Evolutionary conservation across 768 basidiomycete genomes (phyloP).

Genomic region (Agaricus subrufescens): DNA sequence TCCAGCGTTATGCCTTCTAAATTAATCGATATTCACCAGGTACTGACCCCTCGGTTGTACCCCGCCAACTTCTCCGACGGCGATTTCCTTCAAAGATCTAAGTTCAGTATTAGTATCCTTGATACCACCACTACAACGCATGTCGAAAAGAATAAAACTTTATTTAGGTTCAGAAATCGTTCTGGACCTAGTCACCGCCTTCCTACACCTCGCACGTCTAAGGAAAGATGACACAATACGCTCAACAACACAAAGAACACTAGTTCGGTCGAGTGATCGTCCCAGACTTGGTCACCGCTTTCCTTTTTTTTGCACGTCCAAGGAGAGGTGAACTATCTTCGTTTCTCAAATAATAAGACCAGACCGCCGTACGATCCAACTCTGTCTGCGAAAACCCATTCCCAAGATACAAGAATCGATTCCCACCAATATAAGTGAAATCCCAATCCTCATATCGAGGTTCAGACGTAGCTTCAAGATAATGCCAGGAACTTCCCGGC

Average conservation of each 20-base stretch:
- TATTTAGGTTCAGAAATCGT: no score
- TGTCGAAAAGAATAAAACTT: no score
- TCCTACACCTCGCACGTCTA: no score
- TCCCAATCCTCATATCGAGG: slow-evolving; percentile 27
- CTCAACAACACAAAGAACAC: no score
- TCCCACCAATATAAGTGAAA: slow-evolving; percentile 21
- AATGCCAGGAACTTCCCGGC: slow-evolving; percentile 27
- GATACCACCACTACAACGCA: neutral
- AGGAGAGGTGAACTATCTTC: slow-evolving; percentile 16
- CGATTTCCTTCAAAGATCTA: neutral
- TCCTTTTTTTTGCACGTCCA: slow-evolving; percentile 13
- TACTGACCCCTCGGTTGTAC: slow-evolving; percentile 1
- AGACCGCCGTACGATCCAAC: slow-evolving; percentile 22
- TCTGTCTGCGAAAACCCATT: slow-evolving; percentile 27
- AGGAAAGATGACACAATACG: neutral
- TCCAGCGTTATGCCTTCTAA: slow-evolving; percentile 1
- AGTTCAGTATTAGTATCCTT: neutral
- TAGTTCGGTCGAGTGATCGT: neutral
- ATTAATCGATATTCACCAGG: neutral
- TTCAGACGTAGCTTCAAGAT: slow-evolving; percentile 23
- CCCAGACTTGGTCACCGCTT: slow-evolving; percentile 3
- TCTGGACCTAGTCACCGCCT: no score
- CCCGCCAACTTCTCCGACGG: neutral
- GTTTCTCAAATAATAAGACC: slow-evolving; percentile 21
- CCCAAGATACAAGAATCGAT: slow-evolving; percentile 25